Evolutionary conservation across 1,139 yeast genomes (phyloP), one percentile per base, ranked within the genome.

Genomic region (Hansenula sp.): DNA sequence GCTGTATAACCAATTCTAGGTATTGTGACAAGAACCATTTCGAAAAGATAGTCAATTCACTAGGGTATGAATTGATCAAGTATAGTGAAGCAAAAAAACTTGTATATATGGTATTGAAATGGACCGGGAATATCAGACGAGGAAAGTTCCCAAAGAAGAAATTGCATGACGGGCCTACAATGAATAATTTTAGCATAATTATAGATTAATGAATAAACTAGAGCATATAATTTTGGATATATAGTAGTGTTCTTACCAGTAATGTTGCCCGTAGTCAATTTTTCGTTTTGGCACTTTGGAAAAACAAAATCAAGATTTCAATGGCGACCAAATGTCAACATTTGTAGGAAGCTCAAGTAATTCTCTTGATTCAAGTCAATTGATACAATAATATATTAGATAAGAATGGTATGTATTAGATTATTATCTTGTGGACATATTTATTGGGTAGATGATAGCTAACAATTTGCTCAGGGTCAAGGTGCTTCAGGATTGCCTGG

Each of bases 1-100:
- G 97, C 0, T 92, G 98, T 59, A 68, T 88, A 2, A 59, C 66
- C 9, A 89, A 90, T 58, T 89, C 97, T 1, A 68, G 97, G 29
- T 92, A 90, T 56, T 78, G 82, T 58, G 76, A 77, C 44, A 66
- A 71, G 29, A 59, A 59, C 0, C 60, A 61, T 18, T 62, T 73
- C 31, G 58, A 62, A 1, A 40, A 44, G 7, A 73, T 87, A 16
- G 74, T 83, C 78, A 38, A 45, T 1, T 53, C 66, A 11, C 62
- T 88, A 14, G 96, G 96, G 0, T 88, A 79, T 50, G 50, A 44
- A 6, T 52, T 68, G 33, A 43, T 69, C 4, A 60, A 66, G 41
- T 67, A 70, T 42, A 77, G 84, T 49, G 76, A 76, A 44, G 82
- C 96, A 0, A 70, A 73, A 39, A 88, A 89, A 55, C 72, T 90